Conservation (phyloP, 352 stramenopile genomes). For the Phytophthora chlamydospora region DNA sequence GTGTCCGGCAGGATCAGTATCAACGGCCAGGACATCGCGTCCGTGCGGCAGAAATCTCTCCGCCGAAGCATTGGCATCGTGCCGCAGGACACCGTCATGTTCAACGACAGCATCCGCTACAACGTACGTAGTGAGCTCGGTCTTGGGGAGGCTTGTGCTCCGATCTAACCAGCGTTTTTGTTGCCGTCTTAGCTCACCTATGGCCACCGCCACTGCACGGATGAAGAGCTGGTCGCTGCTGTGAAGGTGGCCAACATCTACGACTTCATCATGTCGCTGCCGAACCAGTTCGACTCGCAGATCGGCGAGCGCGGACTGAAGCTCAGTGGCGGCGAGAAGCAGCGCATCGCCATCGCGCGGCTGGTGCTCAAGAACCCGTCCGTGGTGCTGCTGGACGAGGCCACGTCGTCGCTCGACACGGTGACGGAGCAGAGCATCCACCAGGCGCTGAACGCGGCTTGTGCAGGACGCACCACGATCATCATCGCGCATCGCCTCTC, state of each 20-base stretch:
- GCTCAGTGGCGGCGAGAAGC: slow-evolving; percentile 82
- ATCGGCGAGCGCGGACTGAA: slow-evolving; percentile 83
- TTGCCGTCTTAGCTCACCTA: slow-evolving; percentile 84
- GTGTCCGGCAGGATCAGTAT: slow-evolving; percentile 78
- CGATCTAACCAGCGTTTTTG: slow-evolving; percentile 11
- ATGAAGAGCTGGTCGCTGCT: slow-evolving; percentile 92
- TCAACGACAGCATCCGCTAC: slow-evolving; percentile 96
- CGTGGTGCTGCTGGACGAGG: slow-evolving; percentile 82
- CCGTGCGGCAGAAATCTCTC: slow-evolving; percentile 89
- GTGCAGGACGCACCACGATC: slow-evolving; percentile 66
- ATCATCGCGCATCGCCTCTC: slow-evolving; percentile 86
- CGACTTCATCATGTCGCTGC: slow-evolving; percentile 93
- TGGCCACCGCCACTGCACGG: slow-evolving; percentile 79
- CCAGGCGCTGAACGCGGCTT: slow-evolving; percentile 56
- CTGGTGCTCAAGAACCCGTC: slow-evolving; percentile 80
- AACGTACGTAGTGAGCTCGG: slow-evolving; percentile 81
- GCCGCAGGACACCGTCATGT: slow-evolving; percentile 96
- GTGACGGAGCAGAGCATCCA: slow-evolving; percentile 77
- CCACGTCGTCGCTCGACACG: slow-evolving; percentile 80
- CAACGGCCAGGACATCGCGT: slow-evolving; percentile 91
- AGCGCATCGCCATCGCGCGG: slow-evolving; percentile 82
- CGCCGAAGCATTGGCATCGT: slow-evolving; percentile 94
- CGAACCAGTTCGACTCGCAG: slow-evolving; percentile 91
- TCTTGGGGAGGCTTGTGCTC: background rate
- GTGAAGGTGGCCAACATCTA: slow-evolving; percentile 93